Conservation (phyloP, 2,329 filamentous ascomycete genomes). For the Penicillium sp. region DNA sequence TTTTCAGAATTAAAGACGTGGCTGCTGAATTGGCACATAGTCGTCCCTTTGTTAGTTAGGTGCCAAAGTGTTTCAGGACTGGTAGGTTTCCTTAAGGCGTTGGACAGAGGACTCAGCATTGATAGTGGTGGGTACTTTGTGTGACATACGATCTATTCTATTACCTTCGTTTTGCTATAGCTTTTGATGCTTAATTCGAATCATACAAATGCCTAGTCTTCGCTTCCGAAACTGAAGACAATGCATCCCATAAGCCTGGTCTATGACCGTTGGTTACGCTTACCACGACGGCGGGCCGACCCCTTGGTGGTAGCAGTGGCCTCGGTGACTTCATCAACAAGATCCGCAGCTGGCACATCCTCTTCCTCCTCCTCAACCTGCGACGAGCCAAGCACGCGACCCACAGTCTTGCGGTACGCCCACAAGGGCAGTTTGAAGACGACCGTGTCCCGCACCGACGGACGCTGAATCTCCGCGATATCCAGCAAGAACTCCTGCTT, state of each 20-base stretch:
- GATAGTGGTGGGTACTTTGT: background rate
- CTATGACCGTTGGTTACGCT: constrained; percentile 34
- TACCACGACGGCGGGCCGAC: constrained; percentile 29
- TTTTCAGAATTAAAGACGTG: constrained; percentile 2
- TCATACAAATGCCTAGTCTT: background rate
- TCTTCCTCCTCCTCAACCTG: constrained; percentile 22
- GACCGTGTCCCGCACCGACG: constrained; percentile 79
- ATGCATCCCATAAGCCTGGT: no score
- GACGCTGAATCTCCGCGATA: constrained; percentile 76
- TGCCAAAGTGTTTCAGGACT: no score
- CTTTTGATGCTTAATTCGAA: background rate
- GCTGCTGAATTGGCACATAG: background rate
- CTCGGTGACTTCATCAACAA: constrained; percentile 25
- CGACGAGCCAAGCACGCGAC: constrained; percentile 29
- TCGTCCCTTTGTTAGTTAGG: no score
- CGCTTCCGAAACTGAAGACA: background rate
- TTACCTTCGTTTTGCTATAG: background rate
- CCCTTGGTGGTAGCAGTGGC: constrained; percentile 27
- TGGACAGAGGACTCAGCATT: no score
- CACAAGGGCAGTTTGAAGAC: constrained; percentile 77
- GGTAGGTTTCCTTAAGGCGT: no score
- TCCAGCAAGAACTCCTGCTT: constrained; percentile 84
- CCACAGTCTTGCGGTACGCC: constrained; percentile 58
- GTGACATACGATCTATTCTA: background rate
- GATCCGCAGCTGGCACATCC: constrained; percentile 20